These are phyloP conservation scores for Suhomyces terraborum DNA, from an alignment of 1,139 yeast species.

Conservation along the genomic window DNA sequence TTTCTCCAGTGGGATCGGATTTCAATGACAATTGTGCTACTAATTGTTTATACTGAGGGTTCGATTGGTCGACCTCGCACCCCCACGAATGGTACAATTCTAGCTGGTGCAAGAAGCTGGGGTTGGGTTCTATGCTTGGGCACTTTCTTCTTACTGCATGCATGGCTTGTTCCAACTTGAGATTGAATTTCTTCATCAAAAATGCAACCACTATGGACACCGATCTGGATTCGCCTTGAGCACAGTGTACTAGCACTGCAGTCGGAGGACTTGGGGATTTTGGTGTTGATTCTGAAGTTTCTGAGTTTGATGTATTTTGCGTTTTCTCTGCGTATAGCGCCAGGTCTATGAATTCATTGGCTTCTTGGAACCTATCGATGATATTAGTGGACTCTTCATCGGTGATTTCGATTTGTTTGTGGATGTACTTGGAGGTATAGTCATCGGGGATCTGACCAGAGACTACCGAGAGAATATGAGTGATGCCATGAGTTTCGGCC, in stretches of 20 bases:
- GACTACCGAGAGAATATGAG: constrained; percentile 69
- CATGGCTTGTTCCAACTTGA: constrained; percentile 61
- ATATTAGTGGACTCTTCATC: constrained; percentile 69
- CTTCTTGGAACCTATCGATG: constrained; percentile 57
- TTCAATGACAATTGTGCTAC: constrained; percentile 28
- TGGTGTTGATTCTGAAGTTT: too few species aligned
- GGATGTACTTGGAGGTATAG: constrained; percentile 50
- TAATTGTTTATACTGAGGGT: constrained; percentile 31
- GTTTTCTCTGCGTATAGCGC: constrained; percentile 45
- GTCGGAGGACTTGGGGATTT: constrained; percentile 1
- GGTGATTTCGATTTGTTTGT: constrained; percentile 66
- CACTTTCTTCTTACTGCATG: constrained; percentile 71
- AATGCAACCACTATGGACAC: constrained; percentile 74
- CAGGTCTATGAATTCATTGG: constrained; percentile 65
- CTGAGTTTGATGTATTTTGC: constrained; percentile 16
- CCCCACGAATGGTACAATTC: constrained; percentile 51
- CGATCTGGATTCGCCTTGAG: constrained; percentile 88
- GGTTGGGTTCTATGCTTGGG: constrained; percentile 68
- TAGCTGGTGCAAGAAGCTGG: constrained; percentile 73
- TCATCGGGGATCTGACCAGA: constrained; percentile 61
- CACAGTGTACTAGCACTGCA: constrained; percentile 62
- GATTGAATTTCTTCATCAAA: constrained; percentile 70
- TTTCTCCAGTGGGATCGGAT: constrained; percentile 33
- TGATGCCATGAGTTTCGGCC: constrained; percentile 49
- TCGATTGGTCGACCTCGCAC: constrained; percentile 27